Evolutionary conservation across 2,329 filamentous ascomycete species (phyloP), one percentile per base, ranked within the genome.

Genomic region (Paraphaeosphaeria sporulosa): DNA sequence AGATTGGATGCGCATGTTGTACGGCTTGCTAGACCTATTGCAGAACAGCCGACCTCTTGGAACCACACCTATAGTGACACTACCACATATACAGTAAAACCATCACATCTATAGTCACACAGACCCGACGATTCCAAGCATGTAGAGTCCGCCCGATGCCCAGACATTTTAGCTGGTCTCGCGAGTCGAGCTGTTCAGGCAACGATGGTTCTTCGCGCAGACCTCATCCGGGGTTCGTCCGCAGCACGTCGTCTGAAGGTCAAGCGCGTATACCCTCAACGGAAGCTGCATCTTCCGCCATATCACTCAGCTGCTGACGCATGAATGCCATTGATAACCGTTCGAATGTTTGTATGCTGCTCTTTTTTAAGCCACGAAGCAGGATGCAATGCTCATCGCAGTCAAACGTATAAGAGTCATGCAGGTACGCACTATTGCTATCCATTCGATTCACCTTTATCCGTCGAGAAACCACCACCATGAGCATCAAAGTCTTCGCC

Each of bases 401-500:
- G 8, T 9, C 21, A 42, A 17, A 19, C 38, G 7, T 43, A 43
- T 43, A 43, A 43, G 6, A 21, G 40, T 5, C 10, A 7, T 43
- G 40, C 27, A 43, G 9, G 40, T 43, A 9, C 19, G 9, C 9
- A 9, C 6, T 4, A 10, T 9, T 9, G n/a, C n/a, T n/a, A 23
- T 19, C 15, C 36, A 43, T n/a, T n/a, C n/a, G n/a, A n/a, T n/a
- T n/a, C n/a, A n/a, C n/a, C n/a, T n/a, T n/a, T 19, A 43, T 43
- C 13, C 36, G 13, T 17, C n/a, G 30, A 43, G 25, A 17, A 21
- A 36, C 40, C 52, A 44, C 17, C 40, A 40, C 17, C 5, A 55
- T 55, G 52, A n/a, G 40, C 15, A 32, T 40, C n/a, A 55, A 46
- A 46, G 25, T 55, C 52, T 55, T 55, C 40, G 40, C 43, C 21